A percentile compares a stretch with the other conserved stretches of the same genome.
Evolutionary conservation across 805 yeast species (phyloP).

Genomic region (Danielozyma ontarioensis): DNA sequence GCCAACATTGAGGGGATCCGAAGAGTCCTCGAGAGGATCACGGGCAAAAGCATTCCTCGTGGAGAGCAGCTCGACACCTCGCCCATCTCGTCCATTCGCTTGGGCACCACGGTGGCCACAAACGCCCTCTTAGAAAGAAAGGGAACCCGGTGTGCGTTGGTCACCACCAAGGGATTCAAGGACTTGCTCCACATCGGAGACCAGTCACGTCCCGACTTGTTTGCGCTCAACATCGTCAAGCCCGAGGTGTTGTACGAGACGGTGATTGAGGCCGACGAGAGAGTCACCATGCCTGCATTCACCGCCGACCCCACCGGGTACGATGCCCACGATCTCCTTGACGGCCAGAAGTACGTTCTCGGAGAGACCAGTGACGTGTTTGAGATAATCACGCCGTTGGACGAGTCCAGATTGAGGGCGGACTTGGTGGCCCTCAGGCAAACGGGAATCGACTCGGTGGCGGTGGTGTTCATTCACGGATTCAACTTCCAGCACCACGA

Average conservation of each 20-base stretch:
- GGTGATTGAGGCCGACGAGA: constrained; percentile 15
- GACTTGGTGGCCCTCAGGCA: constrained; percentile 41
- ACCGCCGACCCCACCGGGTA: constrained; percentile 13
- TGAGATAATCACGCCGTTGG: constrained; percentile 49
- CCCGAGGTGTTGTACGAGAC: constrained; percentile 10
- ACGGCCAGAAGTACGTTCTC: constrained; percentile 25
- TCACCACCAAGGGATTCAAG: constrained; percentile 17
- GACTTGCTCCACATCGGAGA: constrained; percentile 17
- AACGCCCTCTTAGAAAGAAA: constrained; percentile 18
- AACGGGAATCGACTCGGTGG: constrained; percentile 62
- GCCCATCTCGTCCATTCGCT: constrained; percentile 14
- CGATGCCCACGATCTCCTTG: constrained; percentile 10
- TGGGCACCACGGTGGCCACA: constrained; percentile 27
- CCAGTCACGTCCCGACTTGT: constrained; percentile 17
- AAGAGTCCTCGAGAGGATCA: constrained; percentile 9
- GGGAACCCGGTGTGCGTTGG: constrained; percentile 14
- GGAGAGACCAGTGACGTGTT: constrained; percentile 71
- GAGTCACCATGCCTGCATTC: constrained; percentile 16
- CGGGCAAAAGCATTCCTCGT: constrained; percentile 8
- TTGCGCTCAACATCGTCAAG: constrained; percentile 13
- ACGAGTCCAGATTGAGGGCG: constrained; percentile 36
- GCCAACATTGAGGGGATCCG: constrained; percentile 17
- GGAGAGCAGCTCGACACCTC: constrained; percentile 13
- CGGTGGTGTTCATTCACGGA: constrained; percentile 67
- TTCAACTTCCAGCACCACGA: constrained; percentile 75